Conservation (phyloP, 148 eudicot species). For the Dysphania ambrosioides region DNA sequence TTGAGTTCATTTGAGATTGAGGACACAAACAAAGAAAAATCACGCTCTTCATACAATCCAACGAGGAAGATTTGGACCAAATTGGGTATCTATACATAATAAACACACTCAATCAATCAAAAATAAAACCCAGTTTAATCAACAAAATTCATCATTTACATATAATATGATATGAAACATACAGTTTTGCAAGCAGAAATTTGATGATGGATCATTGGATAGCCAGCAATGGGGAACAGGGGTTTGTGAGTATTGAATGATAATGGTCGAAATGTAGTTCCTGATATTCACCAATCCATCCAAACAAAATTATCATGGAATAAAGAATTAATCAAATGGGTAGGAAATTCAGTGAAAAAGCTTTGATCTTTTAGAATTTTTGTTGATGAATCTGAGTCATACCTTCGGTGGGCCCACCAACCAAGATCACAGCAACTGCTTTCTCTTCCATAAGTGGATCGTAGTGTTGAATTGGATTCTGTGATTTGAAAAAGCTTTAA, state of each 20-base stretch:
- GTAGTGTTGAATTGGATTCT: neutral
- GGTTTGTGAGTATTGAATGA: slow-evolving; percentile 92
- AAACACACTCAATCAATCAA: slow-evolving; percentile 9
- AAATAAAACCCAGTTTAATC: neutral
- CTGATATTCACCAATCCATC: slow-evolving; percentile 32
- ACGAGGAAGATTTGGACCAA: slow-evolving; percentile 75
- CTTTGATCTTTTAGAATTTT: slow-evolving; percentile 19
- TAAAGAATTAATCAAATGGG: slow-evolving; percentile 20
- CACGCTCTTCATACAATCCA: slow-evolving; percentile 83
- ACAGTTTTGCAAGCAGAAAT: slow-evolving; percentile 94
- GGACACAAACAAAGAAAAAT: slow-evolving; percentile 77
- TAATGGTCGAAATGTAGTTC: slow-evolving; percentile 84
- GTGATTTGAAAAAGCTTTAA: neutral
- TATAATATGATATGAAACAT: slow-evolving; percentile 5
- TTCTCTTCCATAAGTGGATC: slow-evolving; percentile 49
- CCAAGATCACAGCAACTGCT: slow-evolving; percentile 84
- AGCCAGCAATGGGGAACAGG: slow-evolving; percentile 90
- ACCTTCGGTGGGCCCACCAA: slow-evolving; percentile 95
- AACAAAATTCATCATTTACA: slow-evolving; percentile 11
- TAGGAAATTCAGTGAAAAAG: slow-evolving; percentile 3
- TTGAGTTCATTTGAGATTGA: slow-evolving; percentile 85
- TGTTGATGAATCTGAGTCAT: slow-evolving; percentile 5
- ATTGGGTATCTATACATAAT: slow-evolving; percentile 66
- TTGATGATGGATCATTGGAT: slow-evolving; percentile 91
- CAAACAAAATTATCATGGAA: neutral